Conservation (phyloP, 441 rosid species). For the Euphorbia celastroides region DNA sequence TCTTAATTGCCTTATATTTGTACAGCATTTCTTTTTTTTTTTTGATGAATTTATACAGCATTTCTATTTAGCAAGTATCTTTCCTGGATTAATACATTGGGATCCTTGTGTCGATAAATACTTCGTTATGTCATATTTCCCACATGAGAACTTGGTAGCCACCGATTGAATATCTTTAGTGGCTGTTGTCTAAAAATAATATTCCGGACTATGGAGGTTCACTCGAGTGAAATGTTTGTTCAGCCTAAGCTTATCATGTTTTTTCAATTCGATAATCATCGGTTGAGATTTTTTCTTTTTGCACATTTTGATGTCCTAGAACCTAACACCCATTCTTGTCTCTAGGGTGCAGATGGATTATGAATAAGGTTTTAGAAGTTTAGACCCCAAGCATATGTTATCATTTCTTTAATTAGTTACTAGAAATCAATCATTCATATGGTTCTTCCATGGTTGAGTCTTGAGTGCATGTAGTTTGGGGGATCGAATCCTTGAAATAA, state of each 20-base stretch:
- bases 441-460: no score
- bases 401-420: no score
- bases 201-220: not conserved
- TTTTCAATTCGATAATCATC: not conserved
- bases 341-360: not conserved
- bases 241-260: not conserved
- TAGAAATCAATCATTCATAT: no score
- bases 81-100: no score
- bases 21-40: no score
- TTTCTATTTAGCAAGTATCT: not conserved
- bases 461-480: no score
- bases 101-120: no score
- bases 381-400: no score
- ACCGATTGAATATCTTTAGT: not conserved
- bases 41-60: not conserved
- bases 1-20: no score
- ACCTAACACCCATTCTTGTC: not conserved
- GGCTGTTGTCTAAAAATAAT: not conserved
- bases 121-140: no score
- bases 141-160: constrained; percentile 5
- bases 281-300: not conserved
- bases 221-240: not conserved
- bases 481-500: no score
- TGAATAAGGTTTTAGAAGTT: no score
- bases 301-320: not conserved